These are phyloP conservation scores for Claviceps digitariae DNA, from an alignment of 2,329 filamentous ascomycete species.

Conservation along the genomic window DNA sequence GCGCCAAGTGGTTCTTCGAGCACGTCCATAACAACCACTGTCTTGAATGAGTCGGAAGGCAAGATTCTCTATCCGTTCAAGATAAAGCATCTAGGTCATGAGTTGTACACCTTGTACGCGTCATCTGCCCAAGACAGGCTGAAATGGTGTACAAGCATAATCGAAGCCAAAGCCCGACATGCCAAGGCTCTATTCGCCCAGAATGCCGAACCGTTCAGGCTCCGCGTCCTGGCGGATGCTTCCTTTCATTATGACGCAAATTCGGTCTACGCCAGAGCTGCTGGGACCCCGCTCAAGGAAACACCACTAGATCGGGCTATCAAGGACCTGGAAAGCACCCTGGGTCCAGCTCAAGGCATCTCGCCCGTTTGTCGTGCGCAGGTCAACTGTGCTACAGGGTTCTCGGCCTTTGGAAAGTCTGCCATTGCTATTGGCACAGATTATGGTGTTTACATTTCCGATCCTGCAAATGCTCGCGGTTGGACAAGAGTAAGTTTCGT, in stretches of 20 bases:
- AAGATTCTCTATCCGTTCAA: conserved; percentile 88
- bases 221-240: conserved; percentile 83
- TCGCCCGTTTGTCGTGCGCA: conserved; percentile 67
- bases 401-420: conserved; percentile 68
- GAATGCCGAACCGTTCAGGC: conserved; percentile 87
- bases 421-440: conserved; percentile 94
- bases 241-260: conserved; percentile 70
- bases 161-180: conserved; percentile 88
- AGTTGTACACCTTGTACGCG: conserved; percentile 84
- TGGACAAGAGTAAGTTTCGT: conserved; percentile 62
- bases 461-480: conserved; percentile 76
- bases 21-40: conserved; percentile 32
- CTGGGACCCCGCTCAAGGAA: conserved; percentile 65
- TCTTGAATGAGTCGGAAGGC: conserved; percentile 57
- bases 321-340: conserved; percentile 69
- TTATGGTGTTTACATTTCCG: conserved; percentile 81
- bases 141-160: conserved; percentile 89
- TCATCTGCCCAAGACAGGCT: conserved; percentile 58
- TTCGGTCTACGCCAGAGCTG: conserved; percentile 44
- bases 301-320: conserved; percentile 89
- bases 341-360: conserved; percentile 57
- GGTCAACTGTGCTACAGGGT: conserved; percentile 89
- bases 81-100: conserved; percentile 88
- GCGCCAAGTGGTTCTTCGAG: conserved; percentile 54
- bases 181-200: conserved; percentile 79